Base-by-base conservation (phyloP, 768 basidiomycete species). In the Termitomyces heimii region DNA sequence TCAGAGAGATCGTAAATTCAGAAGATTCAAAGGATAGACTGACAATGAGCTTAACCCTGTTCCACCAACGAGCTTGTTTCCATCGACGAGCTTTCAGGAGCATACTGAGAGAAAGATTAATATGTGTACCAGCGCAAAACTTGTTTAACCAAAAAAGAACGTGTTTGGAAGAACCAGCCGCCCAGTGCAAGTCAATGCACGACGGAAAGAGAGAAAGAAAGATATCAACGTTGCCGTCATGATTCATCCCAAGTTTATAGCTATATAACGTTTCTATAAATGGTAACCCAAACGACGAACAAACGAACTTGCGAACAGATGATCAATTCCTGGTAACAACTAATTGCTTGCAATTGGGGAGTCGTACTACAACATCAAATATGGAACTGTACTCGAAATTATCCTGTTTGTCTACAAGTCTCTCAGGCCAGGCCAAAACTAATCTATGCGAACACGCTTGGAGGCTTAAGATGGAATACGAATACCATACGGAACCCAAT, bases 21-120 rank as follows among this genome's bases (percentile, higher is more conserved):
- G 9, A 13, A 34, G 28, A 7, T 35, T 31, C 6, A 34, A 40
- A 31, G 31, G 14, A 29, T 12, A 43, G 22, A 64, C 69, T 37
- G 51, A 73, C 72, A 55, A 70, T 51, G 34, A 70, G 55, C 49
- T 68, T 71, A 24, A 67, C 60, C 57, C 60, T 64, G 46, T 62
- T 64, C 42, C 62, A 58, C 57, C 62, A 66, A 20, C 68, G 59
- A 29, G 61, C 60, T 37, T 57, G 63, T 46, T 67, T 66, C 58
- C 60, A 34, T 10, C 52, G 58, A 12, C 56, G 31, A 42, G 35
- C 20, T 53, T 52, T 53, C 6, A 34, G 49, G 20, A 58, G 22
- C 61, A 62, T 62, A 29, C 4, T 49, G 42, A 29, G 53, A 40
- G 22, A 57, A 46, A 24, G 22, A 48, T n/a, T 46, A 43, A 34